A percentile compares a stretch with the other conserved stretches of the same genome.
Conservation (phyloP, 1,139 yeast genomes). For the Taphrina populina region DNA sequence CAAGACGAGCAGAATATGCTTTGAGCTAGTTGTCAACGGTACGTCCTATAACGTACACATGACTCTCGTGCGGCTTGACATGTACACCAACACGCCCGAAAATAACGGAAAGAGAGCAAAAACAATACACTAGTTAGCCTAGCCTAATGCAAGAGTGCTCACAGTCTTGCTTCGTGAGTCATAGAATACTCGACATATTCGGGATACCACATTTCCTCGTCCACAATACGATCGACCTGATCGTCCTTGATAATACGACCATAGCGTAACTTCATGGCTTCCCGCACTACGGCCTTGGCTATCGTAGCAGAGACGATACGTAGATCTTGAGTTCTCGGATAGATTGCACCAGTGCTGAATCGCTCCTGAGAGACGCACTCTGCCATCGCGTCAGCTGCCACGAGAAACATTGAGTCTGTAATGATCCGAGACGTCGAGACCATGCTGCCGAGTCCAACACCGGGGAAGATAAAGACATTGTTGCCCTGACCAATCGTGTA, state of each 20-base stretch:
- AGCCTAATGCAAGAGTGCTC: neutral
- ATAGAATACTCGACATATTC: conserved; percentile 49
- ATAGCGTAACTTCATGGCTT: conserved; percentile 64
- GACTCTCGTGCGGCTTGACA: too few species aligned
- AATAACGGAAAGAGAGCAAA: too few species aligned
- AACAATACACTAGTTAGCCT: neutral
- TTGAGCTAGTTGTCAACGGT: too few species aligned
- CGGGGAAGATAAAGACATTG: conserved; percentile 53
- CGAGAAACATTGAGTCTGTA: conserved; percentile 87
- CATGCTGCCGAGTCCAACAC: conserved; percentile 67
- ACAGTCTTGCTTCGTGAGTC: conserved; percentile 15
- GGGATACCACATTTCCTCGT: conserved; percentile 93
- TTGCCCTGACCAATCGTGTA: conserved; percentile 33
- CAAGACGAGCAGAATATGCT: too few species aligned
- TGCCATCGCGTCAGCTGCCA: conserved; percentile 91
- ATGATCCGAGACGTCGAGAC: conserved; percentile 77
- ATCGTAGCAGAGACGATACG: conserved; percentile 84
- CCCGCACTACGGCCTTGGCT: conserved; percentile 81
- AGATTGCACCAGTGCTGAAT: conserved; percentile 70
- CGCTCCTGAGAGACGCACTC: conserved; percentile 69
- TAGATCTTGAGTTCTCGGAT: conserved; percentile 84
- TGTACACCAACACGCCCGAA: too few species aligned
- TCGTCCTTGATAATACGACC: conserved; percentile 79
- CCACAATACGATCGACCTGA: conserved; percentile 53
- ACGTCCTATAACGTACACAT: too few species aligned